These are phyloP conservation scores for Apiospora arundinis DNA, from an alignment of 2,329 filamentous ascomycete species.

Conservation along the genomic window DNA sequence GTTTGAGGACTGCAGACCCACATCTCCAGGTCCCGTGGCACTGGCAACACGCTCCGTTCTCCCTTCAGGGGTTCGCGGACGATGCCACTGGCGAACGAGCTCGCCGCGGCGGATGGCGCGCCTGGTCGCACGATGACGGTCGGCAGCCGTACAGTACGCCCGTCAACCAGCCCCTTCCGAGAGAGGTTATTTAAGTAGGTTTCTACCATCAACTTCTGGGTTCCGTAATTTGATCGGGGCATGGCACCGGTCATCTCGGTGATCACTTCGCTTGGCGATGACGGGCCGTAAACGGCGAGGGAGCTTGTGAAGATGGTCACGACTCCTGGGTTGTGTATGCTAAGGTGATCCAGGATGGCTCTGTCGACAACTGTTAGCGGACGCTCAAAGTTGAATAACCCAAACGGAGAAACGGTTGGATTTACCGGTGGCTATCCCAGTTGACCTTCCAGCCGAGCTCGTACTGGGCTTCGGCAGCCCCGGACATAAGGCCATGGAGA, in stretches of 20 bases:
- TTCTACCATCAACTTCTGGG: slow-evolving; percentile 68
- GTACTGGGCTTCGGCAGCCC: slow-evolving; percentile 65
- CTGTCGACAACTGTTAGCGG: background rate
- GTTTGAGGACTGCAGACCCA: slow-evolving; percentile 56
- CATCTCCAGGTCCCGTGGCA: slow-evolving; percentile 49
- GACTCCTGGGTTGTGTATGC: slow-evolving; percentile 51
- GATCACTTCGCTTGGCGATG: slow-evolving; percentile 54
- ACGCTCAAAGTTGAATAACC: no score
- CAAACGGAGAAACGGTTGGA: background rate
- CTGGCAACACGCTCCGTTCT: slow-evolving; percentile 50
- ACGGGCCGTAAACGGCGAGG: slow-evolving; percentile 65
- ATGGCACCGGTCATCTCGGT: slow-evolving; percentile 52
- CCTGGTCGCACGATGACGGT: slow-evolving; percentile 67
- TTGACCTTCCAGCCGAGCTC: slow-evolving; percentile 62
- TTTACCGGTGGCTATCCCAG: slow-evolving; percentile 58
- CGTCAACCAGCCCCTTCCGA: slow-evolving; percentile 61
- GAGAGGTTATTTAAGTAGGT: slow-evolving; percentile 59
- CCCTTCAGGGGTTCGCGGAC: slow-evolving; percentile 64
- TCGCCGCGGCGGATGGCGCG: slow-evolving; percentile 64
- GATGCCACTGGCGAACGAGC: slow-evolving; percentile 66
- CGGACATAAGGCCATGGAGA: slow-evolving; percentile 70
- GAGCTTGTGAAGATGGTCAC: slow-evolving; percentile 64
- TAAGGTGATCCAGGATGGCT: slow-evolving; percentile 57
- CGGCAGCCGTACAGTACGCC: slow-evolving; percentile 62
- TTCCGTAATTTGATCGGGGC: slow-evolving; percentile 64